A percentile compares a stretch with the other conserved stretches of the same genome.
phyloP scores from a whole-genome alignment of 2,329 filamentous ascomycete species.

The Alternaria metachromatica region DNA sequence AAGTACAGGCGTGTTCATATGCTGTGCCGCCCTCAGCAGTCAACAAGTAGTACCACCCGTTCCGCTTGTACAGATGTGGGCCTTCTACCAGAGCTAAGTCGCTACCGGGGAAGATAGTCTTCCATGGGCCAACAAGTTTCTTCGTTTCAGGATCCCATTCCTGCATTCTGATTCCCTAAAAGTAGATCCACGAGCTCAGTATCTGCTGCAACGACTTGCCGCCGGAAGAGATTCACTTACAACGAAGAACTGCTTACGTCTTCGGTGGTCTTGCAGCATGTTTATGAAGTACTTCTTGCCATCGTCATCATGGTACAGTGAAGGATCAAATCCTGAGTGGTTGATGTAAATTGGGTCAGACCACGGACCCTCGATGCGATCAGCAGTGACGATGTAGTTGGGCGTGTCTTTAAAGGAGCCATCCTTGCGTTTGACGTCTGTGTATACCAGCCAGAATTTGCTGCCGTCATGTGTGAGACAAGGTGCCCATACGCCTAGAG shows the following conservation, averaged over 20 bases:
- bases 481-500: slow-evolving; percentile 63
- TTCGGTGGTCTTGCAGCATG: slow-evolving; percentile 46
- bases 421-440: slow-evolving; percentile 71
- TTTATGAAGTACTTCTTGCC: slow-evolving; percentile 49
- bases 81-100: slow-evolving; percentile 55
- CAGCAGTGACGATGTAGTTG: slow-evolving; percentile 66
- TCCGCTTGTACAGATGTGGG: slow-evolving; percentile 47
- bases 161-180: slow-evolving; percentile 60
- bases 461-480: slow-evolving; percentile 68
- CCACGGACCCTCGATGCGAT: slow-evolving; percentile 65
- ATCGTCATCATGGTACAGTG: slow-evolving; percentile 45
- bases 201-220: not conserved
- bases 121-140: slow-evolving; percentile 62
- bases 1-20: slow-evolving; percentile 49
- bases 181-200: not conserved
- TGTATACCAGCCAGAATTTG: slow-evolving; percentile 69
- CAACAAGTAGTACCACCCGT: slow-evolving; percentile 46
- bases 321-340: slow-evolving; percentile 68
- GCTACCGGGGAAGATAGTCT: slow-evolving; percentile 62
- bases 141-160: slow-evolving; percentile 61
- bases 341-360: slow-evolving; percentile 67
- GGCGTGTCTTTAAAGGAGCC: slow-evolving; percentile 69
- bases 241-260: slow-evolving; percentile 53
- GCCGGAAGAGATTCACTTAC: slow-evolving; percentile 27
- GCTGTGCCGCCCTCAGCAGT: slow-evolving; percentile 51